A percentile compares a stretch with the other conserved stretches of the same genome.
phyloP scores from a whole-genome alignment of 164 flowering plant genomes.

The Kingdonia uniflora region DNA sequence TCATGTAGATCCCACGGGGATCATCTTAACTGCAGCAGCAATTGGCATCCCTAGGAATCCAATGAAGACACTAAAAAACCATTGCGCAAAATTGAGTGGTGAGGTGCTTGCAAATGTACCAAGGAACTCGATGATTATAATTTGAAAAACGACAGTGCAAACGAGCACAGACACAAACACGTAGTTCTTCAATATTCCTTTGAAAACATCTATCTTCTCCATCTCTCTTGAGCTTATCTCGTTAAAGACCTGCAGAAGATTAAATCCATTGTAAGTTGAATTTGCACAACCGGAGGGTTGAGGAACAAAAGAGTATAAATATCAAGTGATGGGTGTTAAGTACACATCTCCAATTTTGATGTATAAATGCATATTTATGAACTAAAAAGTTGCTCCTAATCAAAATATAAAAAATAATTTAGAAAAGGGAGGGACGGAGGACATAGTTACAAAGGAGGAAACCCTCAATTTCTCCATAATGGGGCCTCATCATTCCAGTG shows the following conservation, averaged over 20 bases:
- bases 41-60: constrained; percentile 93
- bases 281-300: no score
- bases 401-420: no score
- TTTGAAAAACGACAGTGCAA: constrained; percentile 65
- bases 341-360: no score
- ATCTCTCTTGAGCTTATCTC: constrained; percentile 91
- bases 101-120: constrained; percentile 81
- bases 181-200: constrained; percentile 71
- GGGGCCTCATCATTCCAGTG: no score
- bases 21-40: constrained; percentile 79
- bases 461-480: no score
- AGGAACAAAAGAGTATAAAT: no score
- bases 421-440: no score
- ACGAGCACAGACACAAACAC: constrained; percentile 66
- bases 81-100: constrained; percentile 62
- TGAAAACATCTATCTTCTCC: constrained; percentile 80
- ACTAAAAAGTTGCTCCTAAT: no score
- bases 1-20: constrained; percentile 42
- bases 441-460: no score
- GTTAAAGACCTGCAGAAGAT: constrained; percentile 65
- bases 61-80: constrained; percentile 54
- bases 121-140: constrained; percentile 63
- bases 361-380: no score
- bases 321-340: no score
- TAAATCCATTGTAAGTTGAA: no score